These are phyloP conservation scores for Barnettozyma populi DNA, from an alignment of 805 yeast species.

Conservation along the genomic window DNA sequence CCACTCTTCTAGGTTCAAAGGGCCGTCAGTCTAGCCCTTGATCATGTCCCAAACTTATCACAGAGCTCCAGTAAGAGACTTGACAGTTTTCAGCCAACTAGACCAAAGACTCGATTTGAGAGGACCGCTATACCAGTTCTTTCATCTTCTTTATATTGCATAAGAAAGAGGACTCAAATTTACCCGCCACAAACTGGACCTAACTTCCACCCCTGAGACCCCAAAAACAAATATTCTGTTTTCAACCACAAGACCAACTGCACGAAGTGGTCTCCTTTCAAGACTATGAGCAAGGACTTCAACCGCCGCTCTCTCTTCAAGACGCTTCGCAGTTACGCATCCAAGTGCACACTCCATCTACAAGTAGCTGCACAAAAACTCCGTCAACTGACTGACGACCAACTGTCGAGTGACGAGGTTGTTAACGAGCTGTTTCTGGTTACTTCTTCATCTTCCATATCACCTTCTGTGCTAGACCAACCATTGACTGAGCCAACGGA, in stretches of 20 bases:
- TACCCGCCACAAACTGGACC: neutral
- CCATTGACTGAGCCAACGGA: constrained; percentile 6
- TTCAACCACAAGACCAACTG: neutral
- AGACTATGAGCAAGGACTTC: neutral
- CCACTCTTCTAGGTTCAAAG: no score
- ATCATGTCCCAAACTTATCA: no score
- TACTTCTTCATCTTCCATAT: constrained; percentile 29
- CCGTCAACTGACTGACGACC: constrained; percentile 42
- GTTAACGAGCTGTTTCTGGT: constrained; percentile 45
- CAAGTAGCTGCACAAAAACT: constrained; percentile 32
- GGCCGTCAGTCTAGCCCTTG: no score
- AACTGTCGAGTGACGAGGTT: constrained; percentile 43
- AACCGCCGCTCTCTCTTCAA: constrained; percentile 4
- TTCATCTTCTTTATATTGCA: no score
- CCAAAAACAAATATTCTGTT: neutral
- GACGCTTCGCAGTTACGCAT: constrained; percentile 29
- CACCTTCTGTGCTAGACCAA: constrained; percentile 23
- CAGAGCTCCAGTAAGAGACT: no score
- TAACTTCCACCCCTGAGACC: neutral
- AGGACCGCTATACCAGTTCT: no score
- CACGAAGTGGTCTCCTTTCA: neutral
- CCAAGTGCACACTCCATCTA: constrained; percentile 35
- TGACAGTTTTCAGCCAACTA: no score
- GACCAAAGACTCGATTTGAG: no score
- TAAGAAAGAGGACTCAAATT: no score